These are phyloP conservation scores for Parsonsia alboflavescens DNA, from an alignment of 257 asterid genomes.

Conservation along the genomic window DNA sequence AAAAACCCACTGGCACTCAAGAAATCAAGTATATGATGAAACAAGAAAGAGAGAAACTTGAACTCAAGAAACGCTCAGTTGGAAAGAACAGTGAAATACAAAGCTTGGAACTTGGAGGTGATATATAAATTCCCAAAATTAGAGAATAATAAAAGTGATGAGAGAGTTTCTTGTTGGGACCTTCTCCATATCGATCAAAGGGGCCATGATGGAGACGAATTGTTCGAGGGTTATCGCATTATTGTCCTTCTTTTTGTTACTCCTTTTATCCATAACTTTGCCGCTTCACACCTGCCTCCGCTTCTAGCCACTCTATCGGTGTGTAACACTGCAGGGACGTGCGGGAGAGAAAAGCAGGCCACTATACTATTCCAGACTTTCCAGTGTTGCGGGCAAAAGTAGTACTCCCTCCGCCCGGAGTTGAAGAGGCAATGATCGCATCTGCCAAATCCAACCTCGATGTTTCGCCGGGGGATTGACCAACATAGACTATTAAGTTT, in stretches of 20 bases:
- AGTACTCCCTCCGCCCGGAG: too few relatives aligned
- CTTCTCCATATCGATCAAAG: slow-evolving; percentile 90
- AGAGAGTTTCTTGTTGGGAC: slow-evolving; percentile 22
- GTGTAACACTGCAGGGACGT: neutral
- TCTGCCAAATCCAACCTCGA: too few relatives aligned
- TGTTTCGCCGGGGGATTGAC: too few relatives aligned
- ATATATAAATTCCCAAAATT: neutral
- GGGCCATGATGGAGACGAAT: slow-evolving; percentile 82
- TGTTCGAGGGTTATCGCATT: slow-evolving; percentile 59
- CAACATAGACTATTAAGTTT: neutral
- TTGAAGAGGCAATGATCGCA: too few relatives aligned
- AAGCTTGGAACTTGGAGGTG: neutral
- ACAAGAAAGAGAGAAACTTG: neutral
- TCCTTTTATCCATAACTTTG: slow-evolving; percentile 55
- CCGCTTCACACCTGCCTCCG: slow-evolving; percentile 7
- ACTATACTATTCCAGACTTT: too few relatives aligned
- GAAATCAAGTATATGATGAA: neutral
- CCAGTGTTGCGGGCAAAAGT: too few relatives aligned
- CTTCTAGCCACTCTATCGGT: neutral
- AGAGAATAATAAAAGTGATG: neutral
- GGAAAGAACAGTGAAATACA: neutral
- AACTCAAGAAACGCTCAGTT: neutral
- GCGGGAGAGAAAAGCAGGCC: neutral
- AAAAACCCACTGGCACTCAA: neutral
- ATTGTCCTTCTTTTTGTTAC: slow-evolving; percentile 20